Base-by-base conservation (phyloP, 768 basidiomycete species). In the Hygrophoropsis aurantiaca region DNA sequence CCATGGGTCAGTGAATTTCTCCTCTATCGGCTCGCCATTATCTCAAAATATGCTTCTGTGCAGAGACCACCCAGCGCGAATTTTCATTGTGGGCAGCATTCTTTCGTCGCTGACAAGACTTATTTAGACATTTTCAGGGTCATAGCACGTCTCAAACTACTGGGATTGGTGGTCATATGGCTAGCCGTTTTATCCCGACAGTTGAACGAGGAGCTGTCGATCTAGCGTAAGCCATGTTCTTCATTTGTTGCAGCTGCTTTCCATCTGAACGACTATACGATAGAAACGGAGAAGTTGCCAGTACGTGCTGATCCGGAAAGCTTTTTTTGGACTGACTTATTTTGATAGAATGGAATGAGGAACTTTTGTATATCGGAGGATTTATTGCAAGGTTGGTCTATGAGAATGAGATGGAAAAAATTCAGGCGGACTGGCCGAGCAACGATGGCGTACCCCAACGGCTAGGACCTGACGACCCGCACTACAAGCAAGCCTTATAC, bases 121-220 rank as follows among this genome's bases (percentile, higher is more conserved):
- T 46, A 32, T 51, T 24, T 50, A 24, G 15, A 33, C 24, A 26
- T 21, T 34, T 44, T 25, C 37, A 90, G 87, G 91, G 91, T 13
- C 92, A 94, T 65, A 81, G 90, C 15, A 95, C 92, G 2, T 84
- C 77, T 5, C 94, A 98, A 65, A 94, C 91, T 2, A 95, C 94
- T 0, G 94, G 94, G 15, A 67, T 82, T 11, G 74, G 73, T 2
- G 70, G 75, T 0, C 80, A 85, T 44, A 66, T 87, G 47, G 74
- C 91, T 2, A 84, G 87, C 8, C 76, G 93, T 5, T 97, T 97
- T 61, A 93, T 97, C 42, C 90, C 93, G 6, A 97, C 95, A 0
- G 91, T 97, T 5, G 95, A 98, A 65, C 80, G 95, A 54, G 93
- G 97, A 65, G 85, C 87, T 0, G 85, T 95, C 45, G 94, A 92